A percentile compares a stretch with the other conserved stretches of the same genome.
Evolutionary conservation across 148 eudicot species (phyloP).

Genomic region (Gaultheria prostrata): DNA sequence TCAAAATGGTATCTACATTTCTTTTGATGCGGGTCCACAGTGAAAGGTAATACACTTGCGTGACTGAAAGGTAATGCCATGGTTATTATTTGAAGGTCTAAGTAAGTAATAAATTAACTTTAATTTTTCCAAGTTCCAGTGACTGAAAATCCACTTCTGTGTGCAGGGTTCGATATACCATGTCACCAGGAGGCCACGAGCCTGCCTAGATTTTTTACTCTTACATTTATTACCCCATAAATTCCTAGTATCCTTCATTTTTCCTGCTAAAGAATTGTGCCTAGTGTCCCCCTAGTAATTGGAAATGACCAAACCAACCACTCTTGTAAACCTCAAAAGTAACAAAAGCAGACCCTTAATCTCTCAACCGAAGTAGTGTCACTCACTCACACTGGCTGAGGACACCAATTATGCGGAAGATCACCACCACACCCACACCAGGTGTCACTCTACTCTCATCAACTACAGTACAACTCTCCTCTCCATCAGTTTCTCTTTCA

Average conservation of each 20-base stretch:
- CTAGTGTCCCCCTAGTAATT: background rate
- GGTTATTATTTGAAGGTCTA: background rate
- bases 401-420: background rate
- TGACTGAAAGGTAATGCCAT: too few species aligned
- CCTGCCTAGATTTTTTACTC: background rate
- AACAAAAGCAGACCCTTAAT: background rate
- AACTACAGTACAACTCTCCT: background rate
- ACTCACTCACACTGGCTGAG: background rate
- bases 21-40: background rate
- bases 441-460: background rate
- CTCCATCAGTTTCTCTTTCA: background rate
- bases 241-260: background rate
- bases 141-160: background rate
- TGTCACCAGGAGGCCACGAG: background rate
- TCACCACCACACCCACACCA: background rate
- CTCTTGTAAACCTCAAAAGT: background rate
- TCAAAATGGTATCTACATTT: background rate
- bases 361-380: background rate
- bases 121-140: background rate
- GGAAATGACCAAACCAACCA: background rate
- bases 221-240: background rate
- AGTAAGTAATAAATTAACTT: background rate
- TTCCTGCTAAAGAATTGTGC: background rate
- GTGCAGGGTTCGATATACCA: background rate
- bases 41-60: background rate